These are phyloP conservation scores for Cucurbita ficifolia DNA, from an alignment of 306 rosid genomes.

Conservation along the genomic window DNA sequence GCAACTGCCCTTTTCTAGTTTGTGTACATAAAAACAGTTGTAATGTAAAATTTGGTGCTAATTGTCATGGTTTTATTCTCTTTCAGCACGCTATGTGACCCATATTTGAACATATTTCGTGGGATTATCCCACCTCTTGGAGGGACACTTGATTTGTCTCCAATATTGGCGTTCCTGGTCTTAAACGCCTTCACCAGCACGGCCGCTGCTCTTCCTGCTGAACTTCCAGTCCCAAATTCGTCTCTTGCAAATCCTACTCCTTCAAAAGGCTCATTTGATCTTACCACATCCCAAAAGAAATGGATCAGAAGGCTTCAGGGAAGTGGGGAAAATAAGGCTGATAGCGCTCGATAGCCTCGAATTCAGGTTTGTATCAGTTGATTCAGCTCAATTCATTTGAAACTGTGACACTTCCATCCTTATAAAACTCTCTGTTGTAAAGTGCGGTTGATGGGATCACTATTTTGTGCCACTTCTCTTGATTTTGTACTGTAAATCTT, in stretches of 20 bases:
- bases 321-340: conserved; percentile 25
- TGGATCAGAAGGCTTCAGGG: conserved; percentile 76
- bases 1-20: no score
- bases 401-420: background rate
- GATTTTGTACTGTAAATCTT: background rate
- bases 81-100: conserved; percentile 82
- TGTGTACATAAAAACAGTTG: background rate
- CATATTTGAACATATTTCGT: conserved; percentile 91
- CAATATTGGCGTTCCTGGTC: conserved; percentile 76
- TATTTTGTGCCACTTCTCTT: background rate
- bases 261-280: conserved; percentile 9
- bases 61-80: conserved; percentile 1
- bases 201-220: conserved; percentile 96
- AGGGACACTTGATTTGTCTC: conserved; percentile 88
- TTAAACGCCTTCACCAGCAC: conserved; percentile 84
- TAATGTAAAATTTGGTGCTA: background rate
- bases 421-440: background rate
- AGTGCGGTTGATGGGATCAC: background rate
- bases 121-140: conserved; percentile 89
- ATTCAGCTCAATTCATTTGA: background rate
- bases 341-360: background rate
- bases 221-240: conserved; percentile 48
- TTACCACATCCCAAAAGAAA: conserved; percentile 52
- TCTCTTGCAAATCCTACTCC: conserved; percentile 19
- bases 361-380: background rate